phyloP scores from a whole-genome alignment of 768 basidiomycete genomes.

The Xerocomus spinulosus region DNA sequence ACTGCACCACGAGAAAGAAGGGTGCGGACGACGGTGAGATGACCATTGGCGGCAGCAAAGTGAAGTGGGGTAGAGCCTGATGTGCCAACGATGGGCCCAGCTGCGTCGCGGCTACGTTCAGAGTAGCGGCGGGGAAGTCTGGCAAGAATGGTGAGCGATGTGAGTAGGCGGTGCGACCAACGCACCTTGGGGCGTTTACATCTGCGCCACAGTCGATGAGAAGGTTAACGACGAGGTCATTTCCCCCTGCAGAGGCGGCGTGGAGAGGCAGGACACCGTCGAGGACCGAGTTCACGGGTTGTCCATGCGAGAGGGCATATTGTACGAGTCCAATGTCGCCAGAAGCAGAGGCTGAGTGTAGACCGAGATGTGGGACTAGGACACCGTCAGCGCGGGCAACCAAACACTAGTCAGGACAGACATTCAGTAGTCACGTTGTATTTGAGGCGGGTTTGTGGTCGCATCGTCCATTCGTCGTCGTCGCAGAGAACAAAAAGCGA shows the following conservation, averaged over 20 bases:
- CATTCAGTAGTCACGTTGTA: slow-evolving; percentile 55
- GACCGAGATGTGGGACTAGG: slow-evolving; percentile 68
- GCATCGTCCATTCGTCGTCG: slow-evolving; percentile 24
- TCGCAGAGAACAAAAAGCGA: slow-evolving; percentile 1
- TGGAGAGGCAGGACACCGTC: slow-evolving; percentile 97
- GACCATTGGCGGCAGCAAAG: slow-evolving; percentile 95
- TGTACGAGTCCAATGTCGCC: slow-evolving; percentile 92
- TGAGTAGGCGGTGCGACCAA: slow-evolving; percentile 11
- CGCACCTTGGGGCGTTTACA: slow-evolving; percentile 89
- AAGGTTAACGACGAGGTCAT: slow-evolving; percentile 79
- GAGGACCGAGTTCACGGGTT: slow-evolving; percentile 93
- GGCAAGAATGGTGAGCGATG: slow-evolving; percentile 10
- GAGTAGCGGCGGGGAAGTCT: slow-evolving; percentile 76
- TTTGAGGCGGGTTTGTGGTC: slow-evolving; percentile 37
- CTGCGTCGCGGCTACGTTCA: slow-evolving; percentile 59
- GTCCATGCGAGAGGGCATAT: slow-evolving; percentile 90
- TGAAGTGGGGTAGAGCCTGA: slow-evolving; percentile 95
- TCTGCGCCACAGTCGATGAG: slow-evolving; percentile 95
- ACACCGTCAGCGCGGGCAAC: background rate
- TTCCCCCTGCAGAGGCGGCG: slow-evolving; percentile 89
- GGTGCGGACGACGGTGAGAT: slow-evolving; percentile 68
- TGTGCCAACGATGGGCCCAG: slow-evolving; percentile 69
- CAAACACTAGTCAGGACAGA: slow-evolving; percentile 30
- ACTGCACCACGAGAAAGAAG: slow-evolving; percentile 84
- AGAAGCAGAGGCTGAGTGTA: slow-evolving; percentile 72